Evolutionary conservation across 192 early-diverging fungal genomes (phyloP).

Genomic region (Backusella westeae): DNA sequence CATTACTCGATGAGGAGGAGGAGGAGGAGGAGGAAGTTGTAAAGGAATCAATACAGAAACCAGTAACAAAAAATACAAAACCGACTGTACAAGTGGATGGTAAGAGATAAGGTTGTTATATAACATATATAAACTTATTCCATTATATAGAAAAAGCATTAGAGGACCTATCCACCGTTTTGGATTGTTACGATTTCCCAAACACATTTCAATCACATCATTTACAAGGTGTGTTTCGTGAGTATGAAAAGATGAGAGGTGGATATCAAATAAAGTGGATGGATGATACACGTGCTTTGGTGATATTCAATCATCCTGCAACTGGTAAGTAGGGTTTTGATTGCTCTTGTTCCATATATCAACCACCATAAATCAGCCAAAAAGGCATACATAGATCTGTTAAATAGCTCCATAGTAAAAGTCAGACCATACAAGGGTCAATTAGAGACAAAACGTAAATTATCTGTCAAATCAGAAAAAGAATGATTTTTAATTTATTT

Average conservation of each 20-base stretch:
- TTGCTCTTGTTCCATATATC: neutral
- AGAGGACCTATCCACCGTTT: conserved; percentile 15
- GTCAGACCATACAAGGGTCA: conserved; percentile 36
- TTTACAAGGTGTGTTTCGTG: conserved; percentile 63
- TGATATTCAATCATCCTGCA: conserved; percentile 64
- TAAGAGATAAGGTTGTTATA: neutral
- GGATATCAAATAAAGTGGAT: conserved; percentile 75
- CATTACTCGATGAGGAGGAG: neutral
- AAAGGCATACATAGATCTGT: conserved; percentile 54
- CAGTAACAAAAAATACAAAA: neutral
- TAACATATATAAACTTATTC: neutral
- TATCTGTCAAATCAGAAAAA: too few relatives aligned
- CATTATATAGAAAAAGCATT: neutral
- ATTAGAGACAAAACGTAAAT: conserved; percentile 5
- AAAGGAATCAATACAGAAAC: neutral
- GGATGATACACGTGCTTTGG: conserved; percentile 69
- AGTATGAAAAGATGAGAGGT: conserved; percentile 56
- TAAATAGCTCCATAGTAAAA: conserved; percentile 46
- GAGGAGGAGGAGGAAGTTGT: neutral
- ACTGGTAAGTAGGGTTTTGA: conserved; percentile 43
- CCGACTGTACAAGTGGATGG: neutral
- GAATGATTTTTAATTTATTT: neutral
- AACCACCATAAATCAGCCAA: conserved; percentile 25
- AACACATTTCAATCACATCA: conserved; percentile 65
- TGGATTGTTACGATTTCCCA: conserved; percentile 64